These are phyloP conservation scores for Platanthera guangdongensis DNA, from an alignment of 106 monocot species.

Conservation along the genomic window DNA sequence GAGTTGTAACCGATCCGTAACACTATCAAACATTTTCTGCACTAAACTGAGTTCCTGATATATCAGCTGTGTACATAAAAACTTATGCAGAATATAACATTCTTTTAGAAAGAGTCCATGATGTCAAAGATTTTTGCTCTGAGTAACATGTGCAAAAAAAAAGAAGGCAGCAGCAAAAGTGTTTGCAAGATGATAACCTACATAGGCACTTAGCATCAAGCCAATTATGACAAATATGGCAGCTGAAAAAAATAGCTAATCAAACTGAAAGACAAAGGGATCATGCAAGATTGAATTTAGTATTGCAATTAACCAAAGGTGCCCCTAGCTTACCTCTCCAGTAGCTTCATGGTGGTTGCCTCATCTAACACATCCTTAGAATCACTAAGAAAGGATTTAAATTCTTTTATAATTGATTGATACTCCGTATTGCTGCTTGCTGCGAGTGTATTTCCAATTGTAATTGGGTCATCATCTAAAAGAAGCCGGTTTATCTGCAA, in stretches of 20 bases:
- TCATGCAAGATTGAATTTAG: neutral
- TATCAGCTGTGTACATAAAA: neutral
- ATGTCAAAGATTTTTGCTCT: neutral
- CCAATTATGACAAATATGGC: neutral
- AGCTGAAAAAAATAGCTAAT: neutral
- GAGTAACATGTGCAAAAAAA: neutral
- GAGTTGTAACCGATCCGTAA: no score
- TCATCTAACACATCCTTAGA: conserved; percentile 95
- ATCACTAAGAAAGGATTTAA: conserved; percentile 91
- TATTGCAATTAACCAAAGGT: neutral
- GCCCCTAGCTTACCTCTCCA: conserved; percentile 56
- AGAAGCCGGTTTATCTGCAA: conserved; percentile 87
- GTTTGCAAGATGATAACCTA: neutral
- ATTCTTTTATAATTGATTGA: conserved; percentile 60
- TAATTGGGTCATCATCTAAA: conserved; percentile 60
- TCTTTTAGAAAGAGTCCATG: neutral
- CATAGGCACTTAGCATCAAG: neutral
- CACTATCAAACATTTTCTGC: neutral
- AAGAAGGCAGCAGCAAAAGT: neutral
- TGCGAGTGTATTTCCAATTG: conserved; percentile 13
- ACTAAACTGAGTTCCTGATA: neutral
- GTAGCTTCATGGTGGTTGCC: conserved; percentile 72
- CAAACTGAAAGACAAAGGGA: neutral
- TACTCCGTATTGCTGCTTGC: conserved; percentile 46
- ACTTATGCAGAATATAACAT: neutral